Evolutionary conservation across 352 stramenopile species (phyloP).

Genomic region (Pythium brachiatum): DNA sequence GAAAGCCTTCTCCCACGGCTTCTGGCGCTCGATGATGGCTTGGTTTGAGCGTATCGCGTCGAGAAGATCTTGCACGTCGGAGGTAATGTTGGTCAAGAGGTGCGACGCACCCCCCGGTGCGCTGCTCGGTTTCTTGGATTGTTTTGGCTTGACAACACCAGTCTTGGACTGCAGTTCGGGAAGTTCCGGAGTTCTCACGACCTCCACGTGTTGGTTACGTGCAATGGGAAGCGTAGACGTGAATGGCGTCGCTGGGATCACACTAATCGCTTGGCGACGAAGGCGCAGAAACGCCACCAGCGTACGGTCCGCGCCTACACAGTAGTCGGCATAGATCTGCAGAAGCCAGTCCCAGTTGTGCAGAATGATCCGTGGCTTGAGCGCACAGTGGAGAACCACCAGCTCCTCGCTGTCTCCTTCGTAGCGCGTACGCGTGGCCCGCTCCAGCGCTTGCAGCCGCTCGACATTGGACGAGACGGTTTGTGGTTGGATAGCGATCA

Average conservation of each 20-base stretch:
- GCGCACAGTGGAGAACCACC: not conserved
- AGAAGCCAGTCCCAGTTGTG: constrained; percentile 8
- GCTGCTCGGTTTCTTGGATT: not conserved
- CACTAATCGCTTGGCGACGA: not conserved
- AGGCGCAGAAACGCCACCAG: not conserved
- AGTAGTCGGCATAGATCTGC: constrained; percentile 11
- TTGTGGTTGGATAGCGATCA: constrained; percentile 1
- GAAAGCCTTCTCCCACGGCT: constrained; percentile 14
- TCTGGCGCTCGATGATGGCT: constrained; percentile 7
- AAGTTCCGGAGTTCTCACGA: no score
- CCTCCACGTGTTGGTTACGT: no score
- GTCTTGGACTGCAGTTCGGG: no score
- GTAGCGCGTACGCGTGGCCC: not conserved
- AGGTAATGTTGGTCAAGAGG: not conserved
- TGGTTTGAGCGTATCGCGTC: not conserved
- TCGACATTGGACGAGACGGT: not conserved
- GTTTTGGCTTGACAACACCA: no score
- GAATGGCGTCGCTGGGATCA: not conserved
- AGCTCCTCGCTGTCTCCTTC: not conserved
- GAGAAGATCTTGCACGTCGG: not conserved
- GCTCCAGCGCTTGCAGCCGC: not conserved
- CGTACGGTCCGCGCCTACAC: not conserved
- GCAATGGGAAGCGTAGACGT: no score
- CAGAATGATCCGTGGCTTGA: not conserved
- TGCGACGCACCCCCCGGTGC: not conserved